These are phyloP conservation scores for Hippophae tibetana DNA, from an alignment of 306 rosid species.

Conservation along the genomic window DNA sequence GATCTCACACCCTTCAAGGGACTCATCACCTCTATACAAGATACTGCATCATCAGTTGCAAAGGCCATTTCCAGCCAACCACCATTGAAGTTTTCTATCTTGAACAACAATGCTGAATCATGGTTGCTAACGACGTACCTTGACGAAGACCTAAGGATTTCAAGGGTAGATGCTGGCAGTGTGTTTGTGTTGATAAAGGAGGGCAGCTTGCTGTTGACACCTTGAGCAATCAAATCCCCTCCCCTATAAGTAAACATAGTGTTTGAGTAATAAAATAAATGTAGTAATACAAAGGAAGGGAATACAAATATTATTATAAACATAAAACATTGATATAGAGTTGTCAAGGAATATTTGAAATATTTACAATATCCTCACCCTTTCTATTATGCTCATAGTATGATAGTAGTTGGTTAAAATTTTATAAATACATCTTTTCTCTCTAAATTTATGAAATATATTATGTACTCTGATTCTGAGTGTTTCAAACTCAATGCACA, in stretches of 20 bases:
- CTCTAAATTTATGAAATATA: too few relatives aligned
- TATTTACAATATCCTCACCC: too few relatives aligned
- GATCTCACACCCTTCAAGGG: conserved; percentile 72
- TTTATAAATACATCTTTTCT: too few relatives aligned
- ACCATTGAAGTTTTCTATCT: conserved; percentile 66
- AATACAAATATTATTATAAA: too few relatives aligned
- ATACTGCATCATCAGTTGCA: conserved; percentile 73
- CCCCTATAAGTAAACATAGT: not conserved
- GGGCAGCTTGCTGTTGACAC: conserved; percentile 40
- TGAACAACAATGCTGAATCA: conserved; percentile 50
- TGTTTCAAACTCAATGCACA: too few relatives aligned
- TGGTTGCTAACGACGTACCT: conserved; percentile 87
- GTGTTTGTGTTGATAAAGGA: conserved; percentile 82
- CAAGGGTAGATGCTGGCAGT: conserved; percentile 67
- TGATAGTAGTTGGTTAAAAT: too few relatives aligned
- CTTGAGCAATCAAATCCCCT: conserved; percentile 7
- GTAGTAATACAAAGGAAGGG: not conserved
- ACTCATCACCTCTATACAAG: conserved; percentile 54
- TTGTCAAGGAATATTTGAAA: too few relatives aligned
- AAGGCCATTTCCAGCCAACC: conserved; percentile 66
- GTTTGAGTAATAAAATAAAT: not conserved
- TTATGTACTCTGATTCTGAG: too few relatives aligned
- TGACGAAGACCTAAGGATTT: conserved; percentile 66
- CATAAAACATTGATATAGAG: too few relatives aligned
- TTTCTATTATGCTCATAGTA: too few relatives aligned